These are phyloP conservation scores for Curvularia lunata DNA, from an alignment of 2,329 filamentous ascomycete genomes.

Conservation along the genomic window DNA sequence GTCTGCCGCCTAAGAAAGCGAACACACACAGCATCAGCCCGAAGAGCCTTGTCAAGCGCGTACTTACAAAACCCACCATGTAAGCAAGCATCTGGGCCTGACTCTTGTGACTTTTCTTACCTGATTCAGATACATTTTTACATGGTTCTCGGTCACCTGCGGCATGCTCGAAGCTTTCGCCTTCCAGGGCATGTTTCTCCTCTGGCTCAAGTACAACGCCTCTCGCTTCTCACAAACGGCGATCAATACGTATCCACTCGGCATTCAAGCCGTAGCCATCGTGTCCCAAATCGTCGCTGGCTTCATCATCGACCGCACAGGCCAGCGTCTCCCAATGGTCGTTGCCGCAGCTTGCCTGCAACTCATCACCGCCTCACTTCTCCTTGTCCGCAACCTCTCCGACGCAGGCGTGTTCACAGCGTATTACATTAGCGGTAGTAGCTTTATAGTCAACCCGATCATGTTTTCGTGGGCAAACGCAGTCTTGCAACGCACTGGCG, in stretches of 20 bases:
- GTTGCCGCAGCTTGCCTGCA: slow-evolving; percentile 41
- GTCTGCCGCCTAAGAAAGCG: slow-evolving; percentile 29
- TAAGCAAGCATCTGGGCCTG: too few species aligned
- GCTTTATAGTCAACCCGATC: slow-evolving; percentile 49
- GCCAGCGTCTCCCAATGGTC: slow-evolving; percentile 42
- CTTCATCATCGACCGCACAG: slow-evolving; percentile 46
- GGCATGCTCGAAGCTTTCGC: slow-evolving; percentile 45
- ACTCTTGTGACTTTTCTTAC: too few species aligned
- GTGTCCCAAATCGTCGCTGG: slow-evolving; percentile 52
- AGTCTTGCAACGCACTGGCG: slow-evolving; percentile 45
- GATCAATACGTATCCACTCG: slow-evolving; percentile 64
- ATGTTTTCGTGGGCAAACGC: slow-evolving; percentile 48
- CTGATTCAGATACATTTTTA: slow-evolving; percentile 49
- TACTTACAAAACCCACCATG: slow-evolving; percentile 25
- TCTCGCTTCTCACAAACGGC: slow-evolving; percentile 49
- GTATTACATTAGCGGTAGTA: slow-evolving; percentile 47
- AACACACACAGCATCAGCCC: slow-evolving; percentile 29
- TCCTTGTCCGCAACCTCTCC: slow-evolving; percentile 41
- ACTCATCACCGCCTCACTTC: slow-evolving; percentile 39
- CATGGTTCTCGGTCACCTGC: slow-evolving; percentile 44
- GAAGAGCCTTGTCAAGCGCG: slow-evolving; percentile 24
- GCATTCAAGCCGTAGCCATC: slow-evolving; percentile 63
- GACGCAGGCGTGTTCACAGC: slow-evolving; percentile 45
- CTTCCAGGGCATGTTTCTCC: slow-evolving; percentile 31
- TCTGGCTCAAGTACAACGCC: slow-evolving; percentile 28